Base-by-base conservation (phyloP, 208 protist species). In the Strigomonas culicis region DNA sequence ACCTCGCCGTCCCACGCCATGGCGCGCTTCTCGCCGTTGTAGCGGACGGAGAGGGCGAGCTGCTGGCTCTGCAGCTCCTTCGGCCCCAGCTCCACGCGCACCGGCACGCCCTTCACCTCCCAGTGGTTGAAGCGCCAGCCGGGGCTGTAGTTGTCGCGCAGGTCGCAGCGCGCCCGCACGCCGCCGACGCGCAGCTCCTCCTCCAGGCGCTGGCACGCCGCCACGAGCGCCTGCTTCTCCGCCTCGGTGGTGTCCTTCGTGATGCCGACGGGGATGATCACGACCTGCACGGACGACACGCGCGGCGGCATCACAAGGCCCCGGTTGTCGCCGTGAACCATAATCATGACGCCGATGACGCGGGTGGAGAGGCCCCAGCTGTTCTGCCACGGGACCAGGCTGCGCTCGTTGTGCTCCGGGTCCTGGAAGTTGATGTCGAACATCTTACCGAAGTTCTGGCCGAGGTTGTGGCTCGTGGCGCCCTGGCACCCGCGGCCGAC, bases 341-440 rank as follows among this genome's bases (percentile, higher is more conserved):
- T 99, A 43, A 98, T 90, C 90, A 99, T 98, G 22, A 99, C 97
- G 60, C 97, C 97, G 67, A 99, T 97, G 22, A 97, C 92, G 58
- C 98, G 93, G 11, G 98, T 99, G 13, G 98, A 98, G 46, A 99
- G 79, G 34, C 98, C 98, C 98, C 98, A 99, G 57, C 96, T 99
- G 85, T 99, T 99, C 88, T 99, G 98, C 86, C 88, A 99, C 32
- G 93, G 93, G 32, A 97, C 82, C 56, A 88, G 66, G 67, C 90
- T 97, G 34, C 83, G 80, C 57, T 92, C 82, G 63, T 84, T 89
- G 61, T 90, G 92, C 41, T 84, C 79, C 15, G 85, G 83, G 68
- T 98, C 85, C 77, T 98, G 92, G 68, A 98, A 99, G 55, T 76
- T 74, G 71, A 99, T 98, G 77, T 97, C 82, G 66, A 99, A 99